Evolutionary conservation across 306 rosid genomes (phyloP).

Genomic region (Inga oerstediana): DNA sequence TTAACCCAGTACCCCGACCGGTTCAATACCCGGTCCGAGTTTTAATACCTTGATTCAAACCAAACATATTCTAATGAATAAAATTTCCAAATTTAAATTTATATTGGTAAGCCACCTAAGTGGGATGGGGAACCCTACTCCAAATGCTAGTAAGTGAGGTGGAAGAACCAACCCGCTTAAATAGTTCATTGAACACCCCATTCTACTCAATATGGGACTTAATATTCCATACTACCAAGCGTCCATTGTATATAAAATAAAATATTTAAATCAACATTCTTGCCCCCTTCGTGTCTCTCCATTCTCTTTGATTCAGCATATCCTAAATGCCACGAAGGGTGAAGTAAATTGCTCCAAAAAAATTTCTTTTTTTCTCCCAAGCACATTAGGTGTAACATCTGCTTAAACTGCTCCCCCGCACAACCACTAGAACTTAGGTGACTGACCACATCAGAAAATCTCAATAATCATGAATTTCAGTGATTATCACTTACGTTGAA

Average conservation of each 20-base stretch:
- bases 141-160: neutral
- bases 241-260: neutral
- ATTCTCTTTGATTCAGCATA: neutral
- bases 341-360: neutral
- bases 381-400: neutral
- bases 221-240: neutral
- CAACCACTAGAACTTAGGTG: neutral
- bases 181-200: neutral
- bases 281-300: neutral
- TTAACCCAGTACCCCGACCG: too few species aligned
- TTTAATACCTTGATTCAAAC: neutral
- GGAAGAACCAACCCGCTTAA: too few species aligned
- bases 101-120: neutral
- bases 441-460: neutral
- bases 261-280: neutral
- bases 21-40: too few species aligned
- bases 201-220: neutral
- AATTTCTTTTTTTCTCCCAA: neutral
- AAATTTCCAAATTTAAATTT: neutral
- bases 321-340: neutral
- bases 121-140: neutral
- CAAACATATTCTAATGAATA: neutral
- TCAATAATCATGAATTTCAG: constrained; percentile 10
- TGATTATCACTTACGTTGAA: constrained; percentile 63
- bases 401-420: neutral